A percentile compares a stretch with the other conserved stretches of the same genome.
Evolutionary conservation across 352 stramenopile species (phyloP).

Genomic region (Albugo laibachii): DNA sequence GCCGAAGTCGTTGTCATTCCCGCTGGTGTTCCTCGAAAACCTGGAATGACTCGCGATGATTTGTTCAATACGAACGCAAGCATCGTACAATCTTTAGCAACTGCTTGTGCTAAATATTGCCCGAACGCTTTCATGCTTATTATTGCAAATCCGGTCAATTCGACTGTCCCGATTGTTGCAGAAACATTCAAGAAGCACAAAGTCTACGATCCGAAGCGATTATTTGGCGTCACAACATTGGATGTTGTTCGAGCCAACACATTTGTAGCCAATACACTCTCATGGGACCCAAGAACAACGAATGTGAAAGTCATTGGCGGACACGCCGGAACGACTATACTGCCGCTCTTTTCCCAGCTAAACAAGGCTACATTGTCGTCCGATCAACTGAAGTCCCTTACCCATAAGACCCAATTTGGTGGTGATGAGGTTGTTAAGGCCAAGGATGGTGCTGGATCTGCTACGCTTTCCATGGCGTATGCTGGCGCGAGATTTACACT

Average conservation of each 20-base stretch:
- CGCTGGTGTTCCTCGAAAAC: slow-evolving; percentile 97
- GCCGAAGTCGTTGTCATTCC: slow-evolving; percentile 98
- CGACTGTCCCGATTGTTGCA: slow-evolving; percentile 96
- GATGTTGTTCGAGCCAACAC: slow-evolving; percentile 96
- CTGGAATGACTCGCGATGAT: slow-evolving; percentile 91
- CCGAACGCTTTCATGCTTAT: slow-evolving; percentile 92
- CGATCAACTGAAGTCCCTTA: slow-evolving; percentile 88
- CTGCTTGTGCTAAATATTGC: slow-evolving; percentile 88
- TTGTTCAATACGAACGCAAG: slow-evolving; percentile 91
- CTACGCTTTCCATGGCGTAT: slow-evolving; percentile 99
- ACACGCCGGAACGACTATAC: slow-evolving; percentile 98
- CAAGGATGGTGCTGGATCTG: slow-evolving; percentile 94
- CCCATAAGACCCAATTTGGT: slow-evolving; percentile 89
- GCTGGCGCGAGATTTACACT: slow-evolving; percentile 89
- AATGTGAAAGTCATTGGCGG: slow-evolving; percentile 95
- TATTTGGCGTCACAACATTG: slow-evolving; percentile 97
- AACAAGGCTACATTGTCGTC: slow-evolving; percentile 83
- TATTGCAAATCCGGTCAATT: slow-evolving; percentile 99
- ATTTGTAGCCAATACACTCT: slow-evolving; percentile 76
- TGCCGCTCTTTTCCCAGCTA: slow-evolving; percentile 95
- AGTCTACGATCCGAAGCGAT: slow-evolving; percentile 93
- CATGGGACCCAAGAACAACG: slow-evolving; percentile 48
- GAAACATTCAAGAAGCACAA: slow-evolving; percentile 94
- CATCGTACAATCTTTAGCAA: slow-evolving; percentile 93
- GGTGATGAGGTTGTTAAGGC: slow-evolving; percentile 92